Conservation (phyloP, 306 rosid species). For the Alnus glutinosa region DNA sequence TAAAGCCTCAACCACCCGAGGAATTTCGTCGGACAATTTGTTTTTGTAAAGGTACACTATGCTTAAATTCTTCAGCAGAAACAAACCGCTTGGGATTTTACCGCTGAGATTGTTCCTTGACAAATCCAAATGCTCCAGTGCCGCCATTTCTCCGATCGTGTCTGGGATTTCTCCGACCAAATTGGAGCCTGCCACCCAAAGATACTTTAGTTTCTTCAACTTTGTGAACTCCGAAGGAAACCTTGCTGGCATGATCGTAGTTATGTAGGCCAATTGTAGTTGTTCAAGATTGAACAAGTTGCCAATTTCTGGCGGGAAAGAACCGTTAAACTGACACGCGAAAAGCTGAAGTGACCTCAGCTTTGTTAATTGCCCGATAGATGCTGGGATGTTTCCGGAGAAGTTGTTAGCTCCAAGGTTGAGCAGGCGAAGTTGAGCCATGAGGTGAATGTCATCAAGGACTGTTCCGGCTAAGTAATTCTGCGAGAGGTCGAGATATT, state of each 20-base stretch:
- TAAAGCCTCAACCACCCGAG: too few species aligned
- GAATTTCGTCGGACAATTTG: too few species aligned
- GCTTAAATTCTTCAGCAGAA: constrained; percentile 47
- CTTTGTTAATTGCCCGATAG: constrained; percentile 44
- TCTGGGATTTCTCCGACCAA: constrained; percentile 62
- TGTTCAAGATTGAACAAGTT: constrained; percentile 54
- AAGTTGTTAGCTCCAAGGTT: constrained; percentile 47
- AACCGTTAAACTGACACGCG: constrained; percentile 39
- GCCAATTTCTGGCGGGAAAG: constrained; percentile 56
- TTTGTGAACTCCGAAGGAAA: constrained; percentile 42
- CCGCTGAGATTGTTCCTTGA: constrained; percentile 43
- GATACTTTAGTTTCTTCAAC: constrained; percentile 49
- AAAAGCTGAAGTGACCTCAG: constrained; percentile 40
- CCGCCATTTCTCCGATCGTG: constrained; percentile 50
- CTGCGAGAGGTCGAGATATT: constrained; percentile 41
- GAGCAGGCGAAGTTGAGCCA: constrained; percentile 42
- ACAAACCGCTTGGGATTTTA: constrained; percentile 50
- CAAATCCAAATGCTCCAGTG: constrained; percentile 51
- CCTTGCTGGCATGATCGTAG: constrained; percentile 22
- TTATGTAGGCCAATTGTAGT: constrained; percentile 31
- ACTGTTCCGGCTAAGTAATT: constrained; percentile 54
- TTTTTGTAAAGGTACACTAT: constrained; percentile 39
- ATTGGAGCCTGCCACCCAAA: constrained; percentile 37
- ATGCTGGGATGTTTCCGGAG: constrained; percentile 55
- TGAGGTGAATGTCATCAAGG: constrained; percentile 45